Base-by-base conservation (phyloP, 2,329 filamentous ascomycete species). In the Neodidymelliopsis sp. region DNA sequence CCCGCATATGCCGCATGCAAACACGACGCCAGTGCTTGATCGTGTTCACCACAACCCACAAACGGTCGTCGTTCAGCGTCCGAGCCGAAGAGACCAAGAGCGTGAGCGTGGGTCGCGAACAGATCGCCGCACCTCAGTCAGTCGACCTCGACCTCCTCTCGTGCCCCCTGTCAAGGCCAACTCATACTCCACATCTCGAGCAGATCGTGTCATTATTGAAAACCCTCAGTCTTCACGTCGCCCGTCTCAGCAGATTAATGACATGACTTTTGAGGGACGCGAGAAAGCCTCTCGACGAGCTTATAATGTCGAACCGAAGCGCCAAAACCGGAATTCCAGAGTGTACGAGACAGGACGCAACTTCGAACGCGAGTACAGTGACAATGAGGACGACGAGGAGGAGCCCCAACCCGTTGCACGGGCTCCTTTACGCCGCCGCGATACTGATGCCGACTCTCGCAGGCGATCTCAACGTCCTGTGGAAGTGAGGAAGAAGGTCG, bases 71-170 rank as follows among this genome's bases (percentile, higher is more conserved):
- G 30, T 59, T 9, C 49, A 62, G 1, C 56, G 23, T 37, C 50
- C 44, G 30, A 35, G 29, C 10, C n/a, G 44, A 10, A 47, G 56
- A 24, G 57, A 59, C 24, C 50, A 54, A 13, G 56, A 66, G 13
- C 49, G 57, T 25, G 25, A 34, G 13, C 53, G 50, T 10, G 56
- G 56, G 12, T 42, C 57, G 16, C 56, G 54, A 29, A 50, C 47
- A 45, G 57, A 47, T 8, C 66, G 53, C 10, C 56, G 64, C 0
- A 19, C 49, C 3, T 69, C 67, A 0, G 25, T 58, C 22, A 67
- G 64, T 35, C 69, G 70, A 27, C 72, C 72, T 35, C 69, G 70
- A 27, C 72, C 72, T 7, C 64, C 71, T 4, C 53, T 73, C 16
- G 59, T 66, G 3, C 72, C 65, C 19, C 48, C 64, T 3, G 69